Evolutionary conservation across 148 eudicot species (phyloP), one percentile per base, ranked within the genome.

Genomic region (Talinum fruticosum): DNA sequence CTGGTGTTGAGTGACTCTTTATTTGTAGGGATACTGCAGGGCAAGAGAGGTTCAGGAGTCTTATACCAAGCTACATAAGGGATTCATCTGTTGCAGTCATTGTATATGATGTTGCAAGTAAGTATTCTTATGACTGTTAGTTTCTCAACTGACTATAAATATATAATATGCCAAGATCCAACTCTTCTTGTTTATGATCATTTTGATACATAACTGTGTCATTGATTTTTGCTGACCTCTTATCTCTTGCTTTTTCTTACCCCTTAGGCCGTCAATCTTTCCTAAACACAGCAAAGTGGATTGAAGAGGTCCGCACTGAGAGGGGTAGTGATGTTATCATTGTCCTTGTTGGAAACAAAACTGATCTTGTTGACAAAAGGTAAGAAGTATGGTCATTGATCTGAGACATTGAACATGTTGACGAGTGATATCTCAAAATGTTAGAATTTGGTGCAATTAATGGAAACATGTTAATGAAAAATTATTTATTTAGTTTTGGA

Each of bases 291-390:
- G 78, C 74, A 35, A 89, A 87, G 82, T 89, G 92, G 92, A 87
- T 89, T 32, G 92, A 89, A 76, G 90, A 89, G 77, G 92, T 89
- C 45, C 92, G 88, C 47, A 87, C 90, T 75, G 89, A 88, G 76
- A 77, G 91, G 79, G 91, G 89, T 36, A 88, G 88, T 78, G 89
- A 89, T 85, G 92, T 89, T 37, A 89, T 89, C 33, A 85, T 87
- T 62, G 90, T 87, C 44, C 88, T 89, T 68, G 92, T 87, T 54
- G 90, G 88, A 66, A 89, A 89, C 85, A 89, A 89, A 82, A 89
- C 90, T 51, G 90, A 89, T 74, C 92, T 89, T 78, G 92, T 89
- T 70, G 92, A 89, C 73, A 89, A 89, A 79, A 87, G 92, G 92
- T 89, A 85, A 64, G 47, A 36, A 13, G 65, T 26, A 75, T 23